Evolutionary conservation across 805 yeast genomes (phyloP), one percentile per base, ranked within the genome.

Genomic region (Ogataea polymorpha): DNA sequence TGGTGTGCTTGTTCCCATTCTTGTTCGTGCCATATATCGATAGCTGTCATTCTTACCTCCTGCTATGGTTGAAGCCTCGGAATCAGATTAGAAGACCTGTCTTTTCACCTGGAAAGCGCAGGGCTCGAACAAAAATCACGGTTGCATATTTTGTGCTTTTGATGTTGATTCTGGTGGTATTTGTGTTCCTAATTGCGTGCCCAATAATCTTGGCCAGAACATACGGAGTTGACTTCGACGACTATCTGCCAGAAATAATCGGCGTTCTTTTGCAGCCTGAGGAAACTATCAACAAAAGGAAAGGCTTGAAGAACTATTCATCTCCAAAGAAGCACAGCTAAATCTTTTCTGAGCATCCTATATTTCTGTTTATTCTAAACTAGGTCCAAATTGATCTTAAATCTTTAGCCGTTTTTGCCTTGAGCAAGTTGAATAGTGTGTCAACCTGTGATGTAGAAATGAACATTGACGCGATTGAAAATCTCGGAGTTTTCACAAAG

Each of bases 21-120:
- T 59, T 82, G 25, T 66, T 82, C 25, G 63, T 80, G 29, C 90
- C 90, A 0, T 80, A 70, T 49, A 70, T 80, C 33, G 84, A 82
- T 53, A 71, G 71, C 34, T 74, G 81, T 74, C 93, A 84, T 53
- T 75, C 88, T 2, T 65, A 77, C 64, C 65, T 79, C 55, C 63
- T 84, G 25, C 73, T 83, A 50, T 84, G 91, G 91, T 62, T 82
- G 42, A 74, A 69, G 29, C 63, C 62, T 3, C 55, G 53, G 4
- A 63, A 66, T 29, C 81, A 77, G 50, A 55, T 77, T 2, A 64
- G 77, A 7, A 71, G 76, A 3, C 69, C 68, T 17, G 62, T 75
- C 2, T 61, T 74, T 6, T 63, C 77, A 2, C 60, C 67, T 6
- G 44, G 49, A 14, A 70, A 62, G 42, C 70, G 74, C 41, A 66